These are phyloP conservation scores for Verticillium zaregamsianum DNA, from an alignment of 2,329 filamentous ascomycete genomes.

Conservation along the genomic window DNA sequence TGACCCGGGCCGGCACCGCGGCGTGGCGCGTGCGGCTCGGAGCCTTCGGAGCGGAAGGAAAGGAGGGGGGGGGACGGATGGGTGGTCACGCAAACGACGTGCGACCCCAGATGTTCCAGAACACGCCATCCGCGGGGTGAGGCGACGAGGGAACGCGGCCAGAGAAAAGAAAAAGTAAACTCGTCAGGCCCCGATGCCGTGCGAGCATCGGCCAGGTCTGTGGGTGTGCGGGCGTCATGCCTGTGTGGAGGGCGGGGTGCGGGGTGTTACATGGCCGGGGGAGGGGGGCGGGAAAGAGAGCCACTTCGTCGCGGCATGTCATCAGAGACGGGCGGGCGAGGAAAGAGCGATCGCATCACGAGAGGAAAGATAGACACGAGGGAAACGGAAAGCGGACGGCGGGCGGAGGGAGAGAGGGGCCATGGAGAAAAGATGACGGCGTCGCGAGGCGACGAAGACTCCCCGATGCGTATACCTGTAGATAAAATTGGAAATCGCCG, in stretches of 20 bases:
- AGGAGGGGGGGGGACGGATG: no score
- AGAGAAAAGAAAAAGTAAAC: no score
- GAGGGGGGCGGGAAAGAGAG: background rate
- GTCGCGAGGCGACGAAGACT: background rate
- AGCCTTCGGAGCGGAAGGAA: no score
- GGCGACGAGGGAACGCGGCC: no score
- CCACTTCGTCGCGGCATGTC: no score
- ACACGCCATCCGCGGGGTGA: no score
- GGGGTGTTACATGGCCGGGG: background rate
- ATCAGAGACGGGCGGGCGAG: background rate
- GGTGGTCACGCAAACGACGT: no score
- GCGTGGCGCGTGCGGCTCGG: no score
- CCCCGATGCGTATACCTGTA: background rate
- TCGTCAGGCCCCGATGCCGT: no score
- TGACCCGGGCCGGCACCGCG: no score
- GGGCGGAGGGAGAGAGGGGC: background rate
- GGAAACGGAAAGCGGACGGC: background rate
- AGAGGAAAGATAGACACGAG: background rate
- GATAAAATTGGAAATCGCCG: background rate
- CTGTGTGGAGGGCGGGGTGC: background rate
- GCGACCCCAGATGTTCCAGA: no score
- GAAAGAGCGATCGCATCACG: background rate
- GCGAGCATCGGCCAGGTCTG: background rate
- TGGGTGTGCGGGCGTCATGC: background rate
- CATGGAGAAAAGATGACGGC: background rate